Percentiles rank a stretch among this genome's conserved stretches.
These are phyloP conservation scores for Citrus sinensis DNA, from an alignment of 345 rosid genomes.

Conservation along the genomic window DNA sequence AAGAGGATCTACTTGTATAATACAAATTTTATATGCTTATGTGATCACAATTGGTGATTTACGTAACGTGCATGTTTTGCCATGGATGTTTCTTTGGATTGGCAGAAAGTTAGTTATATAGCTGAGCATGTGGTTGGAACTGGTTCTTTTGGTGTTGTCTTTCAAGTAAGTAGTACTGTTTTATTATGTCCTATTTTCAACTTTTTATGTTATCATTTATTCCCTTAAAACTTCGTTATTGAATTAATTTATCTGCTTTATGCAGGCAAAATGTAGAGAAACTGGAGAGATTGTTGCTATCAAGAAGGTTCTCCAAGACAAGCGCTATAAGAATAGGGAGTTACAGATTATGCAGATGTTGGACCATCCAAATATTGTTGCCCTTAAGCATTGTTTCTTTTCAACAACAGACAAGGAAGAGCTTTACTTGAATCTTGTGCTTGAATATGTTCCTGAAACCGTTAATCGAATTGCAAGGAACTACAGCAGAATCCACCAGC, in stretches of 20 bases:
- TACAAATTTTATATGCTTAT: background rate
- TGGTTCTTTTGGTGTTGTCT: slow-evolving; percentile 95
- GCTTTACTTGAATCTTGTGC: slow-evolving; percentile 92
- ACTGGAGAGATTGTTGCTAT: slow-evolving; percentile 94
- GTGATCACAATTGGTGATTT: background rate
- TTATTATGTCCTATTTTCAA: slow-evolving; percentile 6
- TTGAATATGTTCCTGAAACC: slow-evolving; percentile 95
- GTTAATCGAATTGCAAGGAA: slow-evolving; percentile 71
- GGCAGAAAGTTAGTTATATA: slow-evolving; percentile 78
- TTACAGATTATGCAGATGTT: slow-evolving; percentile 90
- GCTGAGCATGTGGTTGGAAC: slow-evolving; percentile 96
- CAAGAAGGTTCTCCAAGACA: slow-evolving; percentile 97
- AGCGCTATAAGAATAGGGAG: slow-evolving; percentile 95
- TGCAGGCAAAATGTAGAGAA: slow-evolving; percentile 96
- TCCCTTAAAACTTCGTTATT: background rate
- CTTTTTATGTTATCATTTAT: background rate
- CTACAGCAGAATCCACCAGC: slow-evolving; percentile 75
- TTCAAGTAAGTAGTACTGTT: slow-evolving; percentile 59
- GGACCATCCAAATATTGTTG: slow-evolving; percentile 87
- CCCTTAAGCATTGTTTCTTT: slow-evolving; percentile 86
- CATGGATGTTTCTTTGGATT: slow-evolving; percentile 22
- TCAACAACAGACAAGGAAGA: slow-evolving; percentile 94
- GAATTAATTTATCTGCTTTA: slow-evolving; percentile 21
- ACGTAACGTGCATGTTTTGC: slow-evolving; percentile 13
- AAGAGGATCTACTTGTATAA: slow-evolving; percentile 4